A percentile compares a stretch with the other conserved stretches of the same genome.
Conservation (phyloP, 306 rosid genomes). For the Adenanthera pavonina region DNA sequence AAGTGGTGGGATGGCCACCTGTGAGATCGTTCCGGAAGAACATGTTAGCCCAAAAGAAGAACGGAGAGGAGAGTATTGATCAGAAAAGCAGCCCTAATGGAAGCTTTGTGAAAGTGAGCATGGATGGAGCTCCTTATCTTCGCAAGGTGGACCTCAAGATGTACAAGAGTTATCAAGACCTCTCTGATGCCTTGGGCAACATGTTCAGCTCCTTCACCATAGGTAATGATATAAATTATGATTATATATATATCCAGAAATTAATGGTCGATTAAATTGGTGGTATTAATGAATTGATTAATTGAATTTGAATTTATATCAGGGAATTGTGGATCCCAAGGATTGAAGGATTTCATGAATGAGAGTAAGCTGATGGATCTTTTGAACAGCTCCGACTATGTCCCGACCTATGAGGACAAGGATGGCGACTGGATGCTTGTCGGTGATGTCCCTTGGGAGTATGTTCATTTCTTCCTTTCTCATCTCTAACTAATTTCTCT, state of each 20-base stretch:
- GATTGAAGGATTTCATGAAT: slow-evolving; percentile 82
- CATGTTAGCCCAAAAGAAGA: slow-evolving; percentile 63
- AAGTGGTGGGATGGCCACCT: slow-evolving; percentile 99
- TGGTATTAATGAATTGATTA: slow-evolving; percentile 2
- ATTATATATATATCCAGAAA: neutral
- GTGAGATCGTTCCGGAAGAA: slow-evolving; percentile 82
- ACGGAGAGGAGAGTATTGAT: slow-evolving; percentile 46
- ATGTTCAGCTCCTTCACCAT: slow-evolving; percentile 87
- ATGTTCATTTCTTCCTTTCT: slow-evolving; percentile 37
- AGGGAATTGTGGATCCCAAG: slow-evolving; percentile 90
- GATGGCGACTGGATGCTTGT: slow-evolving; percentile 99
- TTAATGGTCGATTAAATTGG: neutral
- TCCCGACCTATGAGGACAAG: slow-evolving; percentile 90
- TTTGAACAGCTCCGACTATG: slow-evolving; percentile 78
- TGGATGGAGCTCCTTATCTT: slow-evolving; percentile 98
- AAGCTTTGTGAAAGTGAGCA: slow-evolving; percentile 85
- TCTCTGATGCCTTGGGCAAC: slow-evolving; percentile 79
- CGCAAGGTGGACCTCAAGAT: slow-evolving; percentile 80
- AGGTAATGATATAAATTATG: slow-evolving; percentile 31
- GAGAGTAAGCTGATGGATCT: slow-evolving; percentile 92
- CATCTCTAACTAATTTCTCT: neutral
- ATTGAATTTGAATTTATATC: neutral
- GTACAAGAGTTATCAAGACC: slow-evolving; percentile 69
- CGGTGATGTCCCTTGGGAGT: slow-evolving; percentile 99
- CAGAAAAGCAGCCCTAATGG: slow-evolving; percentile 41